Evolutionary conservation across 257 asterid genomes (phyloP), one percentile per base, ranked within the genome.

Genomic region (Nicotiana undulata): DNA sequence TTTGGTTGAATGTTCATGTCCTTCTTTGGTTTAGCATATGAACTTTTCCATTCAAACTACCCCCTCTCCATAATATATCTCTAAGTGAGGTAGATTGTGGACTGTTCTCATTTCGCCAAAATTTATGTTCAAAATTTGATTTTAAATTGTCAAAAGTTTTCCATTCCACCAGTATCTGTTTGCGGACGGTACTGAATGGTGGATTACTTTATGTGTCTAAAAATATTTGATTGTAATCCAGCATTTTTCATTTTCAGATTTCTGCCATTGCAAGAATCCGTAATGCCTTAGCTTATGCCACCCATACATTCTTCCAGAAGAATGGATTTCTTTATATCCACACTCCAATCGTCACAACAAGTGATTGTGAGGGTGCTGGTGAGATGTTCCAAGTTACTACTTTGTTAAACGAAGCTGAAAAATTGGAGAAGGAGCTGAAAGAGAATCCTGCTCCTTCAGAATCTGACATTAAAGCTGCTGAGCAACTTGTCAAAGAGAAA

Each of bases 331-430:
- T 96, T 20, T 93, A 92, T 78, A 92, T 96, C 72, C 98, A 96
- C 83, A 96, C 99, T 56, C 98, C 99, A 58, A 92, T 95, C 63
- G 82, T 96, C 77, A 93, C 99, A 32, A 94, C 99, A 53, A 96
- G 97, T 86, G 99, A 96, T 82, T 96, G 99, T 80, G 99, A 95
- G 90, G 99, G 99, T 77, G 99, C 99, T 24, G 99, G 99, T n/a
- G 99, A 96, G 91, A 96, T 96, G 99, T 96, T 96, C 82, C 97
- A 96, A 88, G 99, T 94, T 83, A 93, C 99, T 32, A 90, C 97
- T 56, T 55, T 94, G 64, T 55, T 96, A 20, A 88, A 66, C 24
- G 96, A 90, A 20, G 95, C 92, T 4, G 99, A 96, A 79, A 93
- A 88, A 82, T 76, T 91, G 77, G 97, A 89, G 90, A 93, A 88